Evolutionary conservation across 805 yeast species (phyloP).

Genomic region (Pichia cephalocereana): DNA sequence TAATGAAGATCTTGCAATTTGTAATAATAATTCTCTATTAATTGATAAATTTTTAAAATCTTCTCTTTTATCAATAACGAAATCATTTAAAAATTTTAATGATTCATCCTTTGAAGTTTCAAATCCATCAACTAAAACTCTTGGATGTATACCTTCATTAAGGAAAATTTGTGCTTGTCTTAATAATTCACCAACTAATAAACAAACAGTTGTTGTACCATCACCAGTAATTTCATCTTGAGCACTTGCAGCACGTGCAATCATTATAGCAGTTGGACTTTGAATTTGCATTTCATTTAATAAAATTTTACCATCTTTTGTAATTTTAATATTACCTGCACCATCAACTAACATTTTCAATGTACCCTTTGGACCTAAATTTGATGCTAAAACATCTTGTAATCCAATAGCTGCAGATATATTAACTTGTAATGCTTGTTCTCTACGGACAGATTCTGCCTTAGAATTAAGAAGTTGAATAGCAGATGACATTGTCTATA

Average conservation of each 20-base stretch:
- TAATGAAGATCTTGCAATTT: slow-evolving; percentile 85
- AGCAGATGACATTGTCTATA: slow-evolving; percentile 37
- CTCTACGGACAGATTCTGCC: slow-evolving; percentile 93
- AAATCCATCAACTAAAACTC: slow-evolving; percentile 91
- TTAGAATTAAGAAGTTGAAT: slow-evolving; percentile 91
- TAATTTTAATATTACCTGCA: slow-evolving; percentile 87
- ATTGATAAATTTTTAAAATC: slow-evolving; percentile 18
- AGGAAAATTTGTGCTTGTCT: slow-evolving; percentile 91
- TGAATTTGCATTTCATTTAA: slow-evolving; percentile 95
- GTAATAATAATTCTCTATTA: slow-evolving; percentile 81
- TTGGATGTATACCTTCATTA: slow-evolving; percentile 92
- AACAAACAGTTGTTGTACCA: slow-evolving; percentile 93
- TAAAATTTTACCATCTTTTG: slow-evolving; percentile 94
- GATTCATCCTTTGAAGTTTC: slow-evolving; percentile 78
- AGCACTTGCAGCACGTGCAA: slow-evolving; percentile 96
- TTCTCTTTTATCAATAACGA: slow-evolving; percentile 38
- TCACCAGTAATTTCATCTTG: slow-evolving; percentile 99
- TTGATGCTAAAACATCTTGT: slow-evolving; percentile 84
- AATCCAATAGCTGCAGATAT: slow-evolving; percentile 95
- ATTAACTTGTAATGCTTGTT: slow-evolving; percentile 92
- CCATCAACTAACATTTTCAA: slow-evolving; percentile 96
- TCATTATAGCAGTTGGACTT: slow-evolving; percentile 81
- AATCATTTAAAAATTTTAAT: slow-evolving; percentile 57
- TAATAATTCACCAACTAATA: slow-evolving; percentile 88
- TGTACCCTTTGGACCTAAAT: slow-evolving; percentile 96